These are phyloP conservation scores for Kodamaea lidongshanica DNA, from an alignment of 805 yeast species.

Conservation along the genomic window DNA sequence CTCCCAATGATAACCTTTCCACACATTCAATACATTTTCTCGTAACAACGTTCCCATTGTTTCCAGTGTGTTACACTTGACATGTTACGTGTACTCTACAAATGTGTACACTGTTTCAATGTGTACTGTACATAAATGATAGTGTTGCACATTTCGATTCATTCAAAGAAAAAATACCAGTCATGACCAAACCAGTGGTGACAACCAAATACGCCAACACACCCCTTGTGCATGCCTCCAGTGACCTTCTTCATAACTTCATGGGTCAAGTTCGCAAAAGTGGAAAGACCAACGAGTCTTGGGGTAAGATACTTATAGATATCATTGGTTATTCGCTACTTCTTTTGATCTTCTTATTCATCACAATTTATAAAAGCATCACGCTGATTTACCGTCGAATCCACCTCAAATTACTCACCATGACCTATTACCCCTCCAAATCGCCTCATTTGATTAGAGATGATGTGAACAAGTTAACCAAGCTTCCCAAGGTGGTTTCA, in stretches of 20 bases:
- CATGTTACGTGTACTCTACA: too few species aligned
- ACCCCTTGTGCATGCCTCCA: conserved; percentile 1
- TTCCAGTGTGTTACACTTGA: too few species aligned
- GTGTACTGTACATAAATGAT: too few species aligned
- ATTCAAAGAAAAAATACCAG: too few species aligned
- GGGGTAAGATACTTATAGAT: conserved; percentile 5
- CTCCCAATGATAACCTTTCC: too few species aligned
- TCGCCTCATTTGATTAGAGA: conserved; percentile 83
- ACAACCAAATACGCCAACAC: conserved; percentile 3
- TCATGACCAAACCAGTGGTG: too few species aligned
- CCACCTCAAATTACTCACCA: conserved; percentile 50
- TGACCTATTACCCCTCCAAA: conserved; percentile 58
- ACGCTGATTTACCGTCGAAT: conserved; percentile 48
- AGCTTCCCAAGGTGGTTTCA: conserved; percentile 73
- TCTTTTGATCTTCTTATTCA: conserved; percentile 46
- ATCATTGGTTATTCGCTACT: conserved; percentile 36
- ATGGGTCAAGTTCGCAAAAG: not conserved
- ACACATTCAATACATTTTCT: too few species aligned
- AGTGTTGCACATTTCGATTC: too few species aligned
- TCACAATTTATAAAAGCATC: conserved; percentile 49
- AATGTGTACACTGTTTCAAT: too few species aligned
- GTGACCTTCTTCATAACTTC: conserved; percentile 3
- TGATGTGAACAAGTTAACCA: conserved; percentile 66
- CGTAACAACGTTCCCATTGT: too few species aligned
- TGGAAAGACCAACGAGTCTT: conserved; percentile 1